phyloP scores from a whole-genome alignment of 768 basidiomycete species.

The Kwoniella europaea region DNA sequence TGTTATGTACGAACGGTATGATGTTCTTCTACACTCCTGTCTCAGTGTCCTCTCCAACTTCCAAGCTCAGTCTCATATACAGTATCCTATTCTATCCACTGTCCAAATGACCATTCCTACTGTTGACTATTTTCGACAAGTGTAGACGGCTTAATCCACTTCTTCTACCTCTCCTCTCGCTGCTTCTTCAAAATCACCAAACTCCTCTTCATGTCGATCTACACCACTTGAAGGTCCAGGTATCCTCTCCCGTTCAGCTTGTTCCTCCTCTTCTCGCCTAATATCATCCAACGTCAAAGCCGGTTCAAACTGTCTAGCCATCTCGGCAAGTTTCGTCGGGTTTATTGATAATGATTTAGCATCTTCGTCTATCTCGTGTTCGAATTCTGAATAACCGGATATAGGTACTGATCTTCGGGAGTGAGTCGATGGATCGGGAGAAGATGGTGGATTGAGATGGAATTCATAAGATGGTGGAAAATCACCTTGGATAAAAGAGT shows the following conservation, averaged over 20 bases:
- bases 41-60: background rate
- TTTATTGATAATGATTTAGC: constrained; percentile 15
- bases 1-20: background rate
- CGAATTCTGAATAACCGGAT: constrained; percentile 9
- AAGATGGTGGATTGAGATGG: background rate
- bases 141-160: background rate
- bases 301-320: constrained; percentile 22
- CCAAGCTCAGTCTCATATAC: background rate
- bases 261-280: constrained; percentile 24
- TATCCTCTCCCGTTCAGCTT: constrained; percentile 19
- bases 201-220: constrained; percentile 4
- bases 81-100: background rate
- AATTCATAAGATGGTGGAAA: constrained; percentile 8
- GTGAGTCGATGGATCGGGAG: background rate
- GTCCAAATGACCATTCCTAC: background rate
- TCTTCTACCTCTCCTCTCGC: background rate
- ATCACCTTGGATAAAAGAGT: background rate
- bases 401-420: background rate
- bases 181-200: constrained; percentile 20
- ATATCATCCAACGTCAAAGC: constrained; percentile 22
- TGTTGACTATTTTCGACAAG: background rate
- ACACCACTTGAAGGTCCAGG: background rate
- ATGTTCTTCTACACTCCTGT: background rate
- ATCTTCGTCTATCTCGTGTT: constrained; percentile 16
- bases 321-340: constrained; percentile 4